Percentiles rank a stretch among this genome's conserved stretches.
Evolutionary conservation across 352 stramenopile genomes (phyloP).

Genomic region (Globisporangium radiosum): DNA sequence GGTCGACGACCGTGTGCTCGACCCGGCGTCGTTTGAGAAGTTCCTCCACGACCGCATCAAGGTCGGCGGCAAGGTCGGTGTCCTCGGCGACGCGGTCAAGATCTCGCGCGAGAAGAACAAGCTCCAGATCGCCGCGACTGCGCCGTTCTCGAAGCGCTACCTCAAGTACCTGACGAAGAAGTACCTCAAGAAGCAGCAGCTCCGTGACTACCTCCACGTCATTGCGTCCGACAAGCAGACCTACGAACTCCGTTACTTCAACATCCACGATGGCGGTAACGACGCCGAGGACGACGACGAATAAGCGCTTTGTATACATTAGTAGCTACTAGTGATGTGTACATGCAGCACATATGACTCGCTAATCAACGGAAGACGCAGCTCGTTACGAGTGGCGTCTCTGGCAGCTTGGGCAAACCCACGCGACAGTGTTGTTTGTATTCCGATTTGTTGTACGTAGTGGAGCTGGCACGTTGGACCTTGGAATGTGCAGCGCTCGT

Average conservation of each 20-base stretch:
- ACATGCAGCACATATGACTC: background rate
- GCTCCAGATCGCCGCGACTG: slow-evolving; percentile 91
- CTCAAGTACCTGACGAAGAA: slow-evolving; percentile 99
- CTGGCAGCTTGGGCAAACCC: background rate
- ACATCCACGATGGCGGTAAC: slow-evolving; percentile 92
- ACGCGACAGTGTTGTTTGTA: background rate
- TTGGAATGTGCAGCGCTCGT: no score
- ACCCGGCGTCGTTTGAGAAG: slow-evolving; percentile 99
- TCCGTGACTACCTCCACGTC: slow-evolving; percentile 99
- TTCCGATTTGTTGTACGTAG: no score
- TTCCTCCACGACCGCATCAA: slow-evolving; percentile 99
- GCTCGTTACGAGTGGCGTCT: background rate
- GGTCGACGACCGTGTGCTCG: slow-evolving; percentile 98
- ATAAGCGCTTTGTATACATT: slow-evolving; percentile 33
- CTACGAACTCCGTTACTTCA: slow-evolving; percentile 99
- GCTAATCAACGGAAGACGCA: background rate
- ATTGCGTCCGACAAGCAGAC: slow-evolving; percentile 98
- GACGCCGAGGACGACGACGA: slow-evolving; percentile 86
- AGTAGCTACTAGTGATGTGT: background rate
- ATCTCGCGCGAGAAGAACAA: slow-evolving; percentile 97
- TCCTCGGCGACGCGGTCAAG: slow-evolving; percentile 92
- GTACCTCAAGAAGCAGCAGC: slow-evolving; percentile 99
- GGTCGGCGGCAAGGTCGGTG: slow-evolving; percentile 97
- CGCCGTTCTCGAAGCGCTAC: slow-evolving; percentile 98
- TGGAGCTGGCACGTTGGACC: no score